Percentiles rank a stretch among this genome's conserved stretches.
These are phyloP conservation scores for Termitomyces titanicus DNA, from an alignment of 768 basidiomycete genomes.

Conservation along the genomic window DNA sequence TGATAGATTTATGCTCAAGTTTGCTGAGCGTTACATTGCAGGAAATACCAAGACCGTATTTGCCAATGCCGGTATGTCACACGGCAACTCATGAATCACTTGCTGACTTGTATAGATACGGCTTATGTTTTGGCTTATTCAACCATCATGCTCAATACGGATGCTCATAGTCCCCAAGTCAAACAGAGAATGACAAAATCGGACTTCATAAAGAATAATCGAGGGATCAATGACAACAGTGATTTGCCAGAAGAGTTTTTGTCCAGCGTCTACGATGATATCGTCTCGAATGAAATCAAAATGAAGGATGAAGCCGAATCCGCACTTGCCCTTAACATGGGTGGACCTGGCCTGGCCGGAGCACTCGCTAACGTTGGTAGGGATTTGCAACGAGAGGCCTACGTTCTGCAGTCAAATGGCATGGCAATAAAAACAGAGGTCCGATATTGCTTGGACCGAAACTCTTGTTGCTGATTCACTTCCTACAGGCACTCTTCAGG, in stretches of 20 bases:
- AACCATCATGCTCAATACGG: conserved; percentile 94
- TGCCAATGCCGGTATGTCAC: conserved; percentile 82
- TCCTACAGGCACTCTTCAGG: conserved; percentile 75
- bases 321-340: conserved; percentile 34
- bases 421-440: conserved; percentile 98
- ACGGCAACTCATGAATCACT: background rate
- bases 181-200: conserved; percentile 91
- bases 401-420: conserved; percentile 90
- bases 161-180: conserved; percentile 92
- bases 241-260: conserved; percentile 88
- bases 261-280: conserved; percentile 82
- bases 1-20: conserved; percentile 98
- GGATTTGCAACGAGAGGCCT: conserved; percentile 94
- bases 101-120: conserved; percentile 51
- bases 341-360: conserved; percentile 72
- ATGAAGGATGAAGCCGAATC: conserved; percentile 98
- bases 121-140: conserved; percentile 96
- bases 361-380: conserved; percentile 87
- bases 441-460: conserved; percentile 8
- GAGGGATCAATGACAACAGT: conserved; percentile 89
- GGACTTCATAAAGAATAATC: conserved; percentile 93
- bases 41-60: conserved; percentile 83
- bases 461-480: background rate
- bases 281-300: conserved; percentile 87
- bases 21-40: conserved; percentile 93